Evolutionary conservation across 805 yeast genomes (phyloP).

Genomic region (Suhomyces canberraensis): DNA sequence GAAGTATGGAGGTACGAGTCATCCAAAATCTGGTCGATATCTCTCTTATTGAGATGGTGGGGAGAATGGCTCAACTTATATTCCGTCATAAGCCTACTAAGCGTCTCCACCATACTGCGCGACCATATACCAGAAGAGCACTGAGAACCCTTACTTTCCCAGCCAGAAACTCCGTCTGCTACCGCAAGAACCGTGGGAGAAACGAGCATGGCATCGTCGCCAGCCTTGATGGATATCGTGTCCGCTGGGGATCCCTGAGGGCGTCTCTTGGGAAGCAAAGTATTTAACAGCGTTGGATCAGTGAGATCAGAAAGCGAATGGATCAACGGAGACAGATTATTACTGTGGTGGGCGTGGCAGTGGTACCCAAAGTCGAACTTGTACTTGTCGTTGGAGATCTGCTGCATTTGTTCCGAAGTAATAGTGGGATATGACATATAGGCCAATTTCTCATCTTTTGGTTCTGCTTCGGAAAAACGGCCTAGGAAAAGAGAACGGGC

Average conservation of each 20-base stretch:
- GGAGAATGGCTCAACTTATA: slow-evolving; percentile 39
- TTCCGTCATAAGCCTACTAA: slow-evolving; percentile 44
- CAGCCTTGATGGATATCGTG: slow-evolving; percentile 50
- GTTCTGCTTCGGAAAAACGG: slow-evolving; percentile 9
- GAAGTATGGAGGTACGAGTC: slow-evolving; percentile 47
- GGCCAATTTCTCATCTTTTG: slow-evolving; percentile 30
- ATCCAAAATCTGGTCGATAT: slow-evolving; percentile 43
- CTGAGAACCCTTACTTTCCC: slow-evolving; percentile 43
- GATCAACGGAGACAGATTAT: slow-evolving; percentile 35
- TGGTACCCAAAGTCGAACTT: slow-evolving; percentile 45
- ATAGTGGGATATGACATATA: slow-evolving; percentile 40
- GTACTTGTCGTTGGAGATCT: slow-evolving; percentile 36
- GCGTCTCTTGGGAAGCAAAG: slow-evolving; percentile 47
- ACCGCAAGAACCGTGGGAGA: slow-evolving; percentile 51
- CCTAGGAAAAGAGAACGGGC: slow-evolving; percentile 23
- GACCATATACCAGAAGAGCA: slow-evolving; percentile 52
- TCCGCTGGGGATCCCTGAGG: slow-evolving; percentile 52
- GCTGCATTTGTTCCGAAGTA: slow-evolving; percentile 37
- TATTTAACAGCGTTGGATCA: slow-evolving; percentile 44
- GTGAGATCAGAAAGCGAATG: slow-evolving; percentile 50
- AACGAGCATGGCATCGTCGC: slow-evolving; percentile 57
- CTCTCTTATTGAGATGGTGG: slow-evolving; percentile 37
- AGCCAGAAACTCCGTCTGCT: slow-evolving; percentile 58
- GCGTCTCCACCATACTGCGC: slow-evolving; percentile 49
- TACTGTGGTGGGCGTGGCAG: slow-evolving; percentile 48